phyloP scores from a whole-genome alignment of 202 grass and related monocot genomes.

The Sporobolus alterniflorus region DNA sequence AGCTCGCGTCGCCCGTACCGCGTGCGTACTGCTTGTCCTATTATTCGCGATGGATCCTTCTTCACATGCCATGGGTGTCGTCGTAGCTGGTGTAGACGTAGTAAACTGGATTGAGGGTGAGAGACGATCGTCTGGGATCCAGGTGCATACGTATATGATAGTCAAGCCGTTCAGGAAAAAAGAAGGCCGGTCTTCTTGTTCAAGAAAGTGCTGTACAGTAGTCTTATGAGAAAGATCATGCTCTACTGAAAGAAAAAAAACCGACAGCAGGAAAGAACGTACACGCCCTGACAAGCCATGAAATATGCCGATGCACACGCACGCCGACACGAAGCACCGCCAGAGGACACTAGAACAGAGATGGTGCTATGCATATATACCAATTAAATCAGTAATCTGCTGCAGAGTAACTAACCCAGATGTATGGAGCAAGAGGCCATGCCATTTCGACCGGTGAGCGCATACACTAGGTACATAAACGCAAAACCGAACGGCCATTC shows the following conservation, averaged over 20 bases:
- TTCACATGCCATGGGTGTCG: background rate
- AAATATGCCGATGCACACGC: background rate
- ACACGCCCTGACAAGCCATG: background rate
- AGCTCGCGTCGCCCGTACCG: conserved; percentile 31
- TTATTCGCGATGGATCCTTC: no score
- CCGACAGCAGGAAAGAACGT: background rate
- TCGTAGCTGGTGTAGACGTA: background rate
- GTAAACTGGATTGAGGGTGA: no score
- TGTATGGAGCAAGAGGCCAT: background rate
- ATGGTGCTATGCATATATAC: background rate
- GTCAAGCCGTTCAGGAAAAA: background rate
- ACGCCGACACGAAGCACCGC: background rate
- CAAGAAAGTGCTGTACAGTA: conserved; percentile 4
- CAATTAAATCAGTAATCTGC: no score
- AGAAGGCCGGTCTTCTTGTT: background rate
- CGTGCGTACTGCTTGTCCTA: no score
- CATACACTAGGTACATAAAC: no score
- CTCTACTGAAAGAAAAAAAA: background rate
- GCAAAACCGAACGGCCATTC: no score
- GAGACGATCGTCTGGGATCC: background rate
- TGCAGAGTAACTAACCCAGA: background rate
- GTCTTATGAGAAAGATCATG: conserved; percentile 17
- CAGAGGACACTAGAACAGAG: background rate
- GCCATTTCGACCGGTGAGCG: no score
- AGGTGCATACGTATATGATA: background rate